These are phyloP conservation scores for Graphium sp. DNA, from an alignment of 2,329 filamentous ascomycete species.

Conservation along the genomic window DNA sequence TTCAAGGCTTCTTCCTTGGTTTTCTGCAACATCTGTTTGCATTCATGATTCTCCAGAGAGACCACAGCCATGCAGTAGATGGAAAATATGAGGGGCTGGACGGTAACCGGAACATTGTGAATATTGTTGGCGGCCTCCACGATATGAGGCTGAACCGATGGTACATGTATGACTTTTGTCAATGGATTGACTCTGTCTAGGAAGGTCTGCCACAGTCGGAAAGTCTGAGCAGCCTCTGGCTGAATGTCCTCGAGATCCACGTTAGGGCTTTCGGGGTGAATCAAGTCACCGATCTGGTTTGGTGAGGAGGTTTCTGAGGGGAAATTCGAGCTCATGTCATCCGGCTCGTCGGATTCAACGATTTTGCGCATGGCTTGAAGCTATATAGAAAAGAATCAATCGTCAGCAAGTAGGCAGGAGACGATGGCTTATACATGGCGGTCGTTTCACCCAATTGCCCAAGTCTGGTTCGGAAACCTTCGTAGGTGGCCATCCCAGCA, in stretches of 20 bases:
- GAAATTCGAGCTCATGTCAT: constrained; percentile 29
- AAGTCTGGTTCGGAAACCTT: no score
- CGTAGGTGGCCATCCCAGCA: no score
- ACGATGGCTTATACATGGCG: neutral
- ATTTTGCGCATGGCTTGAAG: constrained; percentile 42
- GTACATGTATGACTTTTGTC: constrained; percentile 56
- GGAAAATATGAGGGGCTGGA: constrained; percentile 45
- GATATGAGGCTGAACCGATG: constrained; percentile 48
- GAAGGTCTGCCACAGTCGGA: constrained; percentile 59
- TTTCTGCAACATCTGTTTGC: constrained; percentile 30
- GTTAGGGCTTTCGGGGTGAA: constrained; percentile 25
- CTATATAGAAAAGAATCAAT: constrained; percentile 13
- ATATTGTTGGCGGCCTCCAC: constrained; percentile 44
- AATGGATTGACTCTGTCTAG: constrained; percentile 60
- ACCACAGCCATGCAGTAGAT: constrained; percentile 47
- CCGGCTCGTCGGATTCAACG: constrained; percentile 28
- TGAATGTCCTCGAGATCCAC: constrained; percentile 33
- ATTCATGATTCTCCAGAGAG: constrained; percentile 38
- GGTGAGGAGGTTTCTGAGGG: constrained; percentile 32
- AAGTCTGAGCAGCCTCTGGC: constrained; percentile 48
- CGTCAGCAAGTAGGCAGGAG: constrained; percentile 8
- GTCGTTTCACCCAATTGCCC: no score
- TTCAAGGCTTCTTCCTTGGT: constrained; percentile 30
- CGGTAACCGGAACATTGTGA: constrained; percentile 33
- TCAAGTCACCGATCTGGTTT: constrained; percentile 32